Conservation (phyloP, 192 early-diverging fungal genomes). For the Umbelopsis isabellina region DNA sequence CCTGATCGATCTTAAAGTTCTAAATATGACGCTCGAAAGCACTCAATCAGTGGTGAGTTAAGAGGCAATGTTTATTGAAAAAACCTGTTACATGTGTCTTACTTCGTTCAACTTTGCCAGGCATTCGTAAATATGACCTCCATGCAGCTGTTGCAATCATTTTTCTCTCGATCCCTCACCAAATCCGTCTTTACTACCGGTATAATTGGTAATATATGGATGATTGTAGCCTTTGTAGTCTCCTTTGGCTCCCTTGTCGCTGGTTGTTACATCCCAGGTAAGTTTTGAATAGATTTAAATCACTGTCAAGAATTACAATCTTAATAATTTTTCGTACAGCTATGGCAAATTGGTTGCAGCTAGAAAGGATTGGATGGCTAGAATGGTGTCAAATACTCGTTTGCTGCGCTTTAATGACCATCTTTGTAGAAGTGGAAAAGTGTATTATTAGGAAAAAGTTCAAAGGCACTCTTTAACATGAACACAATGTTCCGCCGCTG, state of each 20-base stretch:
- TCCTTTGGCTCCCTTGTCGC: slow-evolving; percentile 73
- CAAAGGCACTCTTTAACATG: neutral
- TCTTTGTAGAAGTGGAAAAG: slow-evolving; percentile 64
- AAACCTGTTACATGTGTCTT: neutral
- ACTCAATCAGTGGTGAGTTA: slow-evolving; percentile 52
- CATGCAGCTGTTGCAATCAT: slow-evolving; percentile 88
- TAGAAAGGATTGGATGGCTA: slow-evolving; percentile 54
- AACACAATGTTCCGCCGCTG: neutral
- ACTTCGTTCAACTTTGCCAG: slow-evolving; percentile 20
- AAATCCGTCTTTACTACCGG: slow-evolving; percentile 77
- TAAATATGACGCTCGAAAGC: slow-evolving; percentile 30
- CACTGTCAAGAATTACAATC: slow-evolving; percentile 13
- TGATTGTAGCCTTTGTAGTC: slow-evolving; percentile 76
- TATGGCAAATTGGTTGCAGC: slow-evolving; percentile 49
- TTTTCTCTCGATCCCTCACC: slow-evolving; percentile 77
- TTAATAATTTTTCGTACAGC: slow-evolving; percentile 12
- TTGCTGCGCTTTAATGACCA: slow-evolving; percentile 54
- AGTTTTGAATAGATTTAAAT: slow-evolving; percentile 19
- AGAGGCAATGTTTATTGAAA: no score
- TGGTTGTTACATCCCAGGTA: slow-evolving; percentile 80
- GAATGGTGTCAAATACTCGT: slow-evolving; percentile 65
- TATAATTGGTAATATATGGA: slow-evolving; percentile 76
- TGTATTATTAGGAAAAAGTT: slow-evolving; percentile 43
- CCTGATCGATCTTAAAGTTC: slow-evolving; percentile 54
- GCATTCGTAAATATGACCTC: slow-evolving; percentile 84